phyloP scores from a whole-genome alignment of 2,329 filamentous ascomycete species.

The Cercospora citrullina region DNA sequence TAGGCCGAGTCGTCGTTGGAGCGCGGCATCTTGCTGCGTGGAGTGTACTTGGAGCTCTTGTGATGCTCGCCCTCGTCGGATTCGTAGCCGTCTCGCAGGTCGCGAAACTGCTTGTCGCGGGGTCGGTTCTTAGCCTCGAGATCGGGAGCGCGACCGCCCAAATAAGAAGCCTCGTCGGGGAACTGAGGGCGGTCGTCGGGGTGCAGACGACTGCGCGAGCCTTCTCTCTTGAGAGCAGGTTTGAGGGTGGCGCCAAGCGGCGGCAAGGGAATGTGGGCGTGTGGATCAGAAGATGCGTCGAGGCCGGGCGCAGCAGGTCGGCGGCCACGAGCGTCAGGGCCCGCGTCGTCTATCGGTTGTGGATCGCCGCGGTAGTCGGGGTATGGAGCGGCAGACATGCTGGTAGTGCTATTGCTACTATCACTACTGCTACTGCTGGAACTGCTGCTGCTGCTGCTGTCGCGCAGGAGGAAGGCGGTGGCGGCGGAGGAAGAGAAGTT shows the following conservation, averaged over 20 bases:
- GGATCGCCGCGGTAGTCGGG: conserved; percentile 2
- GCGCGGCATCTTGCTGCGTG: conserved; percentile 15
- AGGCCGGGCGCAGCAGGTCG: conserved; percentile 7
- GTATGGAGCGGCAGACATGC: conserved; percentile 7
- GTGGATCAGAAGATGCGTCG: conserved; percentile 12
- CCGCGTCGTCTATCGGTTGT: not conserved
- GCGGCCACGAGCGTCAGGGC: conserved; percentile 9
- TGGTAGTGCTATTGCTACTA: not conserved
- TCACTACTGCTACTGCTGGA: not conserved
- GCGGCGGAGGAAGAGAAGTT: not conserved
- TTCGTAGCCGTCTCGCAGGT: conserved; percentile 41
- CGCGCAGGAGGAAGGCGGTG: not conserved
- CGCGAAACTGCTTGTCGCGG: conserved; percentile 36
- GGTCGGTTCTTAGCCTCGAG: conserved; percentile 38
- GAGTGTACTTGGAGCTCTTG: conserved; percentile 25
- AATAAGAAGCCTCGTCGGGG: conserved; percentile 38
- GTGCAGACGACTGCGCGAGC: conserved; percentile 34
- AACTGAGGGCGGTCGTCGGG: conserved; percentile 37
- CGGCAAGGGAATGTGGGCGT: conserved; percentile 32
- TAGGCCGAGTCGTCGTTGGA: conserved; percentile 14
- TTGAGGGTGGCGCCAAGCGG: conserved; percentile 37
- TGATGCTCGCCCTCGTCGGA: conserved; percentile 40
- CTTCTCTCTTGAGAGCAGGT: conserved; percentile 37
- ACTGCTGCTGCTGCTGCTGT: not conserved
- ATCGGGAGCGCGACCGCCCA: conserved; percentile 36